Evolutionary conservation across 129 eudicot species (phyloP).

Genomic region (Flaveria trinervia): DNA sequence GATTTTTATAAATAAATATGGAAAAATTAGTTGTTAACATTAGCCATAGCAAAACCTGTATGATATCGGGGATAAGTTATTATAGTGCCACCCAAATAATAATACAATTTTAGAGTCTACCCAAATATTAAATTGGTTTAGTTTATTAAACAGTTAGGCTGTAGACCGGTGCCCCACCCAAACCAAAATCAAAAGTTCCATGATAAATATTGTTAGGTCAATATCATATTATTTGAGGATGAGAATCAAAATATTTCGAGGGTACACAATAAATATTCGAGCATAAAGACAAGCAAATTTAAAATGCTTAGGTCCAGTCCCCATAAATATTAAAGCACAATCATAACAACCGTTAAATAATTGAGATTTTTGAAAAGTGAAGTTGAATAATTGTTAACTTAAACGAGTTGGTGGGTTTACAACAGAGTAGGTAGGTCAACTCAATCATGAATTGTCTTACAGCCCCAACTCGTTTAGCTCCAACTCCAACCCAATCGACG

Average conservation of each 20-base stretch:
- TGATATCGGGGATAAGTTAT: neutral
- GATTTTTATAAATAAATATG: neutral
- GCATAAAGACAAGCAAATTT: neutral
- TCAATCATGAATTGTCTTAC: neutral
- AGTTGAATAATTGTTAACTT: neutral
- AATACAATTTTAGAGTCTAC: neutral
- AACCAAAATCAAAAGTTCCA: neutral
- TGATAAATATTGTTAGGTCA: too few species aligned
- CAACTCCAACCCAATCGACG: neutral
- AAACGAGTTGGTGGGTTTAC: neutral
- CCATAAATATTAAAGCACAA: neutral
- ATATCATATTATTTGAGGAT: neutral
- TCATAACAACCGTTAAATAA: neutral
- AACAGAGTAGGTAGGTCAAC: neutral
- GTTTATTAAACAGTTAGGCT: neutral
- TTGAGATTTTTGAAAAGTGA: neutral
- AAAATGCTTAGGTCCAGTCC: neutral
- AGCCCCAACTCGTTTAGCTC: neutral
- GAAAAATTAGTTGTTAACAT: neutral
- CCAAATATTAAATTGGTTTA: neutral
- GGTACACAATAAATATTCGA: neutral
- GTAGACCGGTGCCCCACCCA: neutral
- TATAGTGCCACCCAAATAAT: neutral
- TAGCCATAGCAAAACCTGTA: neutral
- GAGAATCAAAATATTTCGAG: neutral